Evolutionary conservation across 73 alveolate genomes (phyloP).

Genomic region (Paramecium tetraurelia): DNA sequence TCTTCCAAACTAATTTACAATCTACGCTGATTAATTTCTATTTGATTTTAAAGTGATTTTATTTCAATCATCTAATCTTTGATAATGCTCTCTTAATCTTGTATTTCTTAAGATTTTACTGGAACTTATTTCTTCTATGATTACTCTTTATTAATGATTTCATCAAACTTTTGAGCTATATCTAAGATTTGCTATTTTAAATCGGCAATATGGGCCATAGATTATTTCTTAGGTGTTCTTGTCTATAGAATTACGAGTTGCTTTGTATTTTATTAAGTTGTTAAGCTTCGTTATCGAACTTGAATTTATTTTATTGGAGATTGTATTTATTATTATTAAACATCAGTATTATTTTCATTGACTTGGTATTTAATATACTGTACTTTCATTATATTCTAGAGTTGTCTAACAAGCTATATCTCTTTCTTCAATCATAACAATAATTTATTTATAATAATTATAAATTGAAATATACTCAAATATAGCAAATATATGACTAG

Average conservation of each 20-base stretch:
- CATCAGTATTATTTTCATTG: neutral
- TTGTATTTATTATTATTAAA: neutral
- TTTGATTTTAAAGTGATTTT: neutral
- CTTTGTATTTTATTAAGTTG: neutral
- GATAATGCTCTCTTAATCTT: neutral
- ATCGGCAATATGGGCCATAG: neutral
- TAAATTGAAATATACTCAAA: neutral
- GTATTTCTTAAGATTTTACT: neutral
- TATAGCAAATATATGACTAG: neutral
- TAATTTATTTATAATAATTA: neutral
- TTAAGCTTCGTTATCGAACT: neutral
- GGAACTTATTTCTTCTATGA: neutral
- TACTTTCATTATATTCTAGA: neutral
- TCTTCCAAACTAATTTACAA: constrained; percentile 8
- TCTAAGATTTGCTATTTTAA: neutral
- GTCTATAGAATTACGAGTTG: neutral
- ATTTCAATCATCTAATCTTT: constrained; percentile 21
- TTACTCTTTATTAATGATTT: neutral
- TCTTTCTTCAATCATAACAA: neutral
- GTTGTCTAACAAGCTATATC: neutral
- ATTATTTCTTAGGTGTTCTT: neutral
- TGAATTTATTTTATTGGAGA: neutral
- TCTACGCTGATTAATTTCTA: neutral
- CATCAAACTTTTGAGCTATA: neutral
- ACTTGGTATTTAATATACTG: neutral